Base-by-base conservation (phyloP, 1,284 basidiomycete species). In the Schizophyllum amplum region DNA sequence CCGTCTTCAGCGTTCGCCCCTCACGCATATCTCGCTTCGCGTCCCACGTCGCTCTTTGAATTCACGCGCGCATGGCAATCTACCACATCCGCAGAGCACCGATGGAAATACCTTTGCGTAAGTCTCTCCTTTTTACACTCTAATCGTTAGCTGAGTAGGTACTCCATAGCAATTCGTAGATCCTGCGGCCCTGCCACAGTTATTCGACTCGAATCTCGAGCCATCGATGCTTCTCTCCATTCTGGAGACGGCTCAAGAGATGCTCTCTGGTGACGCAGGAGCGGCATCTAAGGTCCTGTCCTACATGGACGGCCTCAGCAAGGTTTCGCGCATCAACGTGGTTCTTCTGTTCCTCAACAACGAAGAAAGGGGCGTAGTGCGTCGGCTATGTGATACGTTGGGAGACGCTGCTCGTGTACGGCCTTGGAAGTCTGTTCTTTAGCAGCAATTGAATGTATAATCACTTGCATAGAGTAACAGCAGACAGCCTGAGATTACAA, bases 61-160 rank as follows among this genome's bases (percentile, higher is more conserved):
- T 84, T 89, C 61, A 74, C 71, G 49, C 76, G 72, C 55, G 68
- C 73, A 1, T 87, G 84, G 86, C 74, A 76, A 23, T 63, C 70
- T 6, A 56, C 71, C 22, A 55, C 63, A 2, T 15, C 11, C 48
- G 48, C 33, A 42, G 33, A 42, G 33, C 33, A 42, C 3, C 11
- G 33, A 17, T 42, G 33, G 33, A 42, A 9, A 17, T 42, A 42
- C 7, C 7, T 42, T 9, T 13, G 13, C 17, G 33, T 42, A 17
- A 3, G 33, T 42, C 27, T 5, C 13, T 5, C 5, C 27, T 33
- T 6, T 33, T 5, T 13, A 13, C 27, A 33, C 33, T 9, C 17
- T 9, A 42, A 9, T 9, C 48, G 13, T 4, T 22, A 2, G 13
- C 24, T 21, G 2, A 22, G 15, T 9, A 50, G 4, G 13, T 11